Conservation (phyloP, 2,329 filamentous ascomycete species). For the Trichophyton verrucosum region DNA sequence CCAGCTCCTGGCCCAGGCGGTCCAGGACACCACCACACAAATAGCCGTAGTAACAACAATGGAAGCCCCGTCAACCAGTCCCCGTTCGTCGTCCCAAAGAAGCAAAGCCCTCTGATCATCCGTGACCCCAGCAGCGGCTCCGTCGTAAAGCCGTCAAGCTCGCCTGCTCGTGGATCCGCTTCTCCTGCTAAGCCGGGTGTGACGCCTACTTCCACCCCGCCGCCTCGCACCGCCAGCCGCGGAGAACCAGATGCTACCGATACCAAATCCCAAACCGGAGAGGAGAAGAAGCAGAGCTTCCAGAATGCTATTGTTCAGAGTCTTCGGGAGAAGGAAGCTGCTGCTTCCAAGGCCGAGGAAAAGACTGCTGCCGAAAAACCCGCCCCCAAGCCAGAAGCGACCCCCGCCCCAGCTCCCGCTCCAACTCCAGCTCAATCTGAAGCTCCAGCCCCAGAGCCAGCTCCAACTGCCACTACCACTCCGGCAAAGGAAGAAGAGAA, state of each 20-base stretch:
- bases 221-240: constrained; percentile 59
- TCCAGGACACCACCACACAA: constrained; percentile 37
- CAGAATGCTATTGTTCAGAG: constrained; percentile 40
- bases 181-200: constrained; percentile 39
- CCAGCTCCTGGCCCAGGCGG: constrained; percentile 35
- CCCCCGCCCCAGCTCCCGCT: constrained; percentile 5
- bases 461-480: constrained; percentile 15
- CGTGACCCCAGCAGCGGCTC: constrained; percentile 71
- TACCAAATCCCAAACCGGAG: constrained; percentile 60
- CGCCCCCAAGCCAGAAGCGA: background rate
- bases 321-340: constrained; percentile 27
- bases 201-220: constrained; percentile 66
- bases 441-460: constrained; percentile 1
- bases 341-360: constrained; percentile 17
- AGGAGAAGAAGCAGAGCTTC: constrained; percentile 73
- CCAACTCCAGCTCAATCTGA: background rate
- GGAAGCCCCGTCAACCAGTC: constrained; percentile 47
- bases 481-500: constrained; percentile 12
- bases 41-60: constrained; percentile 39
- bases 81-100: constrained; percentile 52
- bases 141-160: constrained; percentile 59
- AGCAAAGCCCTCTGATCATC: constrained; percentile 68
- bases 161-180: constrained; percentile 42
- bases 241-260: constrained; percentile 52
- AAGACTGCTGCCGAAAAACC: constrained; percentile 17